Evolutionary conservation across 148 eudicot species (phyloP).

Genomic region (Chenopodium formosanum): DNA sequence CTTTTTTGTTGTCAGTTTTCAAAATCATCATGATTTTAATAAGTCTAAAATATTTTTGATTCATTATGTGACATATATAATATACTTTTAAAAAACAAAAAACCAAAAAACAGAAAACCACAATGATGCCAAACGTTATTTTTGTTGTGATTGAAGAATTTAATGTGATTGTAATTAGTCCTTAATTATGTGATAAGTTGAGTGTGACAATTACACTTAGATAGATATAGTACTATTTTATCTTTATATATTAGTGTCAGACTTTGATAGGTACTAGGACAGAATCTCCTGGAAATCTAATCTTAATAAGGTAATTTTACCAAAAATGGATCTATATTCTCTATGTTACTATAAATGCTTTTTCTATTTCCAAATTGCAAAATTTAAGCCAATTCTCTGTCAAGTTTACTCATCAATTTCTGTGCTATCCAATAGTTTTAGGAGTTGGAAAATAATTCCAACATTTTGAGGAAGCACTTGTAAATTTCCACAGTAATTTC

Average conservation of each 20-base stretch:
- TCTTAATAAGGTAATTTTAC: not conserved
- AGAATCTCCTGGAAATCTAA: not conserved
- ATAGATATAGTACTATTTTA: not conserved
- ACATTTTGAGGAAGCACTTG: not conserved
- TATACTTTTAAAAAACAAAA: too few relatives aligned
- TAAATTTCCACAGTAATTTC: too few relatives aligned
- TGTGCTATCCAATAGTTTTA: too few relatives aligned
- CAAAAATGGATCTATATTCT: not conserved
- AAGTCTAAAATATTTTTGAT: too few relatives aligned
- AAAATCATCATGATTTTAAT: too few relatives aligned
- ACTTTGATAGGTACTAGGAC: slow-evolving; percentile 3
- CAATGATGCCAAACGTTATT: too few relatives aligned
- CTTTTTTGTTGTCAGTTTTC: too few relatives aligned
- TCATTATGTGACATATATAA: too few relatives aligned
- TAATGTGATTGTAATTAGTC: not conserved
- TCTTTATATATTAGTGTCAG: not conserved
- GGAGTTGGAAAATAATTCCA: not conserved
- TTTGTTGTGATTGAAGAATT: not conserved
- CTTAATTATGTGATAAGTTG: not conserved
- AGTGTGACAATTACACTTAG: slow-evolving; percentile 5
- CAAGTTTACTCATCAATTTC: not conserved
- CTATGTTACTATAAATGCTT: not conserved
- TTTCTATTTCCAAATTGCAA: too few relatives aligned
- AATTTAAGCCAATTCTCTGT: not conserved
- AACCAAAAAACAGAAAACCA: too few relatives aligned